phyloP scores from a whole-genome alignment of 331 rosid species.

The Dryas integrifolia region DNA sequence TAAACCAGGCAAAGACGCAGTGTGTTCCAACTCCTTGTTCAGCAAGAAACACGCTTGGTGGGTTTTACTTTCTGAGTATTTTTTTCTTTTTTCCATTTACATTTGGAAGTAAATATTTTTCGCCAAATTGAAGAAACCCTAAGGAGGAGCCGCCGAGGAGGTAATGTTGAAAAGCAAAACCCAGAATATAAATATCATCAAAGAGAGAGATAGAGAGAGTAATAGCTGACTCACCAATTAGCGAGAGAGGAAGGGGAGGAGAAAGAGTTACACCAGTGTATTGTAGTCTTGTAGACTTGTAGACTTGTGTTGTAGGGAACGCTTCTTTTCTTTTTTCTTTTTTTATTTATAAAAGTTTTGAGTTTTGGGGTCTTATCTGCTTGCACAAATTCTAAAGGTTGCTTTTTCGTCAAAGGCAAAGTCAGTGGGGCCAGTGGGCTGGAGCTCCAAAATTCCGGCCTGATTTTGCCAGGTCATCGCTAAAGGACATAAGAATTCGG shows the following conservation, averaged over 20 bases:
- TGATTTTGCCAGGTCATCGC: background rate
- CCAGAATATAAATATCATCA: background rate
- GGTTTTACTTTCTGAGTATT: conserved; percentile 10
- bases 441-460: background rate
- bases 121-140: conserved; percentile 13
- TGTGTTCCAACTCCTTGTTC: conserved; percentile 6
- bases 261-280: background rate
- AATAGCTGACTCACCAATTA: background rate
- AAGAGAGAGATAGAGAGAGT: conserved; percentile 1
- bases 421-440: background rate
- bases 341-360: background rate
- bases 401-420: background rate
- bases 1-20: background rate
- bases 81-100: background rate
- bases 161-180: background rate
- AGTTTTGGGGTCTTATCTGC: background rate
- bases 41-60: conserved; percentile 19
- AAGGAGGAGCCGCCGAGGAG: too few relatives aligned
- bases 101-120: background rate
- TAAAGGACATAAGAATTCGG: too few relatives aligned
- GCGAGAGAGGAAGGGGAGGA: background rate
- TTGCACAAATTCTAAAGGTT: background rate
- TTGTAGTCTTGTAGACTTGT: background rate
- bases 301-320: too few relatives aligned
- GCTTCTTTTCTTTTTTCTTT: too few relatives aligned